Percentiles rank a stretch among this genome's conserved stretches.
These are phyloP conservation scores for Halophytophthora batemanensis DNA, from an alignment of 352 stramenopile species.

Conservation along the genomic window DNA sequence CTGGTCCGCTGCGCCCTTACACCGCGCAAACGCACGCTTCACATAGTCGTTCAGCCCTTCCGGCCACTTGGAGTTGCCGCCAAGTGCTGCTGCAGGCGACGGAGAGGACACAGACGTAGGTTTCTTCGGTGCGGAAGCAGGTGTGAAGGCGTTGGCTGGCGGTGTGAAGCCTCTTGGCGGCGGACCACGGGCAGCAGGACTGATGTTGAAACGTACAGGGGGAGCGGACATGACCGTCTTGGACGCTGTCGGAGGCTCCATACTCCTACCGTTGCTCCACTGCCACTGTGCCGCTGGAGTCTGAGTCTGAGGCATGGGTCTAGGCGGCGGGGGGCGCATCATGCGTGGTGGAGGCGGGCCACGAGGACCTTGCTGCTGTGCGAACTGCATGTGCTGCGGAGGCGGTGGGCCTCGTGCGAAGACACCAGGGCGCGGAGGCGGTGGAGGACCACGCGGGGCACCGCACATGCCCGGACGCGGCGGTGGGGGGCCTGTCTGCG, in stretches of 20 bases:
- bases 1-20: slow-evolving; percentile 74
- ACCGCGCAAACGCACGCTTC: slow-evolving; percentile 79
- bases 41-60: slow-evolving; percentile 84
- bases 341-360: slow-evolving; percentile 22
- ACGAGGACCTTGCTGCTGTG: slow-evolving; percentile 2
- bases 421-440: slow-evolving; percentile 12
- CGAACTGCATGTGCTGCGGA: slow-evolving; percentile 15
- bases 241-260: slow-evolving; percentile 1
- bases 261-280: slow-evolving; percentile 50
- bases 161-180: slow-evolving; percentile 17
- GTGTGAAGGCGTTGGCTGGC: slow-evolving; percentile 13
- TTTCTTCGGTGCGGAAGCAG: slow-evolving; percentile 3
- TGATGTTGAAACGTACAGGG: slow-evolving; percentile 49
- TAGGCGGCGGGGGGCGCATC: slow-evolving; percentile 42
- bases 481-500: slow-evolving; percentile 5
- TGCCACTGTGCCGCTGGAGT: slow-evolving; percentile 50
- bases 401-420: slow-evolving; percentile 17
- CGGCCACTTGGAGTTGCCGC: slow-evolving; percentile 71
- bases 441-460: slow-evolving; percentile 18
- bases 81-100: slow-evolving; percentile 14
- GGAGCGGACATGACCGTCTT: slow-evolving; percentile 24
- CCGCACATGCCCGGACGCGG: slow-evolving; percentile 22
- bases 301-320: slow-evolving; percentile 16
- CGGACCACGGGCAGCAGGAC: slow-evolving; percentile 10
- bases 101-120: slow-evolving; percentile 10